phyloP scores from a whole-genome alignment of 108 stramenopile genomes.

The Aurantiochytrium sp. region DNA sequence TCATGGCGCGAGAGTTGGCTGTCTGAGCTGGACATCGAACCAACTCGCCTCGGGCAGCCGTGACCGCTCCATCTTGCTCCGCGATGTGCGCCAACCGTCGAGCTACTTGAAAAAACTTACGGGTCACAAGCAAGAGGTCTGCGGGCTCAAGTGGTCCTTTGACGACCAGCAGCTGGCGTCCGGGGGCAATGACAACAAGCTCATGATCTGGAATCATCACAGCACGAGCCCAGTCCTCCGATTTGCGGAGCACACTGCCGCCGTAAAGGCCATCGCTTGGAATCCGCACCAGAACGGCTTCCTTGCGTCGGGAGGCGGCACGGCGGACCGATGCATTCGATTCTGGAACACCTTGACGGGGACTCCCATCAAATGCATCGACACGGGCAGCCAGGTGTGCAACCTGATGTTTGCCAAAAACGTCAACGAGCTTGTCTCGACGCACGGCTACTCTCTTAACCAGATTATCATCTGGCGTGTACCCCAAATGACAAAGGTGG shows the following conservation, averaged over 20 bases:
- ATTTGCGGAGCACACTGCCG: conserved; percentile 84
- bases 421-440: conserved; percentile 93
- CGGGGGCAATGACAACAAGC: conserved; percentile 97
- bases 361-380: conserved; percentile 66
- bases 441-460: conserved; percentile 94
- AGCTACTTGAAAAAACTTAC: conserved; percentile 55
- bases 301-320: conserved; percentile 93
- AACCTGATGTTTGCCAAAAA: conserved; percentile 90
- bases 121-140: conserved; percentile 92
- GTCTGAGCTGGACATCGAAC: conserved; percentile 76
- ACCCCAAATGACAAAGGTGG: conserved; percentile 87
- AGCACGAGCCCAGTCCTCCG: conserved; percentile 18
- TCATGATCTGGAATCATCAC: conserved; percentile 74
- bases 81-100: conserved; percentile 68
- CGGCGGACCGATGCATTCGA: conserved; percentile 92
- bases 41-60: conserved; percentile 82
- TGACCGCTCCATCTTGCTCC: conserved; percentile 75
- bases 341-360: conserved; percentile 95
- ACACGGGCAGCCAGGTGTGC: conserved; percentile 96
- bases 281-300: conserved; percentile 92
- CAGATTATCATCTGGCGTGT: conserved; percentile 66
- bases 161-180: conserved; percentile 45
- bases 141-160: conserved; percentile 86
- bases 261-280: conserved; percentile 99
- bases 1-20: conserved; percentile 81